These are phyloP conservation scores for Lyophyllum atratum DNA, from an alignment of 768 basidiomycete species.

Conservation along the genomic window DNA sequence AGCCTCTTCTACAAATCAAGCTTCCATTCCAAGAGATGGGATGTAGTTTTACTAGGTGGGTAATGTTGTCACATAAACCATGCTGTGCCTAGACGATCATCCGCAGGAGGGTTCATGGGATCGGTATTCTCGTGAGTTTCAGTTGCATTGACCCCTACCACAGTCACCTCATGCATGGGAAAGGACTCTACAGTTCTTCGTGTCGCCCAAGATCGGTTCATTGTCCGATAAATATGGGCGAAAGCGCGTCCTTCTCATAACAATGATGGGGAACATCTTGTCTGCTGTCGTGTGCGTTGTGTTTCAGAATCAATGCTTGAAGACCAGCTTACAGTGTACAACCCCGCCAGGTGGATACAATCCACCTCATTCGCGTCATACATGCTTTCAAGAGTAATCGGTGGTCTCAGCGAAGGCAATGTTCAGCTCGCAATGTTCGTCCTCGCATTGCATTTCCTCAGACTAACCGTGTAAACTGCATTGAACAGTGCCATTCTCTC, in stretches of 20 bases:
- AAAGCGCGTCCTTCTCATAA: conserved; percentile 76
- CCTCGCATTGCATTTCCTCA: background rate
- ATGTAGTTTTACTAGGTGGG: conserved; percentile 87
- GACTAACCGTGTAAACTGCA: background rate
- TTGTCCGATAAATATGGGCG: conserved; percentile 92
- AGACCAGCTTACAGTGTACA: conserved; percentile 5
- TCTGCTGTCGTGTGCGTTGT: conserved; percentile 79
- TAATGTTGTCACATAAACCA: background rate
- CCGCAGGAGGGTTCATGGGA: conserved; percentile 83
- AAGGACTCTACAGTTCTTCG: conserved; percentile 81
- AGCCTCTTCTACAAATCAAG: conserved; percentile 62
- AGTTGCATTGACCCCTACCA: conserved; percentile 12
- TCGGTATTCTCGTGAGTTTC: conserved; percentile 84
- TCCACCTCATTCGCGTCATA: conserved; percentile 91
- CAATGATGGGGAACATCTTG: conserved; percentile 92
- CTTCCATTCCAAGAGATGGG: conserved; percentile 79
- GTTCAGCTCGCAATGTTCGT: conserved; percentile 93
- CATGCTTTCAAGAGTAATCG: conserved; percentile 86
- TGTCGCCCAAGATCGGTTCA: conserved; percentile 79
- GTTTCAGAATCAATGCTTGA: background rate
- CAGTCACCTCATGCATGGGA: conserved; percentile 31
- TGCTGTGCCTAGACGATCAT: background rate
- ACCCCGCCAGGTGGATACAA: conserved; percentile 70
- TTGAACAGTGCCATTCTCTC: conserved; percentile 82
- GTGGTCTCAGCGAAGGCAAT: conserved; percentile 95